Evolutionary conservation across 805 yeast genomes (phyloP).

Genomic region (Saturnispora ahearnii): DNA sequence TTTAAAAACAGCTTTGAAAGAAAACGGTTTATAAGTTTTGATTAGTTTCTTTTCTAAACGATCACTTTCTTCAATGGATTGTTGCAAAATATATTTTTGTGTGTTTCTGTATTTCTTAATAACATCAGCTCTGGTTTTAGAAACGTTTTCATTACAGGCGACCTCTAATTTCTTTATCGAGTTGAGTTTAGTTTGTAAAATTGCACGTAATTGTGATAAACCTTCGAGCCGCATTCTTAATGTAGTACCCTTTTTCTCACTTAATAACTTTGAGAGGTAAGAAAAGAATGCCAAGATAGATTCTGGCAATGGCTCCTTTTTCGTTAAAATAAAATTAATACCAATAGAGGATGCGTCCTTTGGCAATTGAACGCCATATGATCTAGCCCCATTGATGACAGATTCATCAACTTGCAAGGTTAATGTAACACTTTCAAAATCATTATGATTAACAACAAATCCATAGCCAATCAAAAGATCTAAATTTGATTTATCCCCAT

Average conservation of each 20-base stretch:
- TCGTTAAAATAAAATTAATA: conserved; percentile 33
- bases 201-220: conserved; percentile 40
- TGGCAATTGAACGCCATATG: conserved; percentile 35
- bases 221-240: conserved; percentile 56
- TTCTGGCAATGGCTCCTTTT: conserved; percentile 27
- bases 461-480: conserved; percentile 71
- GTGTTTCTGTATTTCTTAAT: conserved; percentile 39
- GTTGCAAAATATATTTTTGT: conserved; percentile 40
- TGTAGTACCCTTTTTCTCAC: conserved; percentile 37
- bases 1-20: conserved; percentile 40
- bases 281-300: conserved; percentile 46
- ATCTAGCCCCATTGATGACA: conserved; percentile 18
- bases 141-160: conserved; percentile 15
- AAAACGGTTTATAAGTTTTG: conserved; percentile 37
- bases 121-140: conserved; percentile 21
- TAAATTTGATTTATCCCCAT: conserved; percentile 65
- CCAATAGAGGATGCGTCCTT: conserved; percentile 28
- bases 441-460: conserved; percentile 47
- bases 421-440: conserved; percentile 48
- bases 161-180: conserved; percentile 30
- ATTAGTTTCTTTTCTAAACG: conserved; percentile 38
- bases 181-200: conserved; percentile 42
- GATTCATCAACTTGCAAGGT: conserved; percentile 45
- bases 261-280: conserved; percentile 38
- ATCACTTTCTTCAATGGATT: conserved; percentile 37